These are phyloP conservation scores for Cladosporium phlei DNA, from an alignment of 2,329 filamentous ascomycete species.

Conservation along the genomic window DNA sequence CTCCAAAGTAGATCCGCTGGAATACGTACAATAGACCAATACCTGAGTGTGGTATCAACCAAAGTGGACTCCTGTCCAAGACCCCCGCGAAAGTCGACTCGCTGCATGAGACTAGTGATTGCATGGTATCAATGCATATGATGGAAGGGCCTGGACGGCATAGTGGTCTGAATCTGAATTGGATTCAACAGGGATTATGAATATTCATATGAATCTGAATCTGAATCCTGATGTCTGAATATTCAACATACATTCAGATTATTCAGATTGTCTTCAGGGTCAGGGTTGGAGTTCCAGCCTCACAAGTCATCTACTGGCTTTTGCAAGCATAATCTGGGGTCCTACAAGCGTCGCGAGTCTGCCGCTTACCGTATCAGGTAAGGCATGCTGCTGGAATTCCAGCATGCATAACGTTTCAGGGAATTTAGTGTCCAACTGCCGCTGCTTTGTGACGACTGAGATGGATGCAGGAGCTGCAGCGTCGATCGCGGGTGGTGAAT, in stretches of 20 bases:
- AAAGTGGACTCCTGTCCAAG: too few relatives aligned
- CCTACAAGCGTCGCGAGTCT: neutral
- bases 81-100: too few relatives aligned
- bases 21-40: too few relatives aligned
- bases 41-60: too few relatives aligned
- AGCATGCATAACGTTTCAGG: neutral
- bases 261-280: slow-evolving; percentile 1
- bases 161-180: slow-evolving; percentile 8
- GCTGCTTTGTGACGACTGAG: neutral
- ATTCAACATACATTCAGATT: slow-evolving; percentile 9
- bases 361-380: neutral
- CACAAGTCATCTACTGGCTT: neutral
- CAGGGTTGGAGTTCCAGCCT: neutral
- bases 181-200: slow-evolving; percentile 10
- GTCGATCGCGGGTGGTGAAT: slow-evolving; percentile 1
- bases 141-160: too few relatives aligned
- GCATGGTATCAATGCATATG: too few relatives aligned
- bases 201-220: slow-evolving; percentile 8
- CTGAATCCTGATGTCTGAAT: slow-evolving; percentile 2
- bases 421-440: neutral
- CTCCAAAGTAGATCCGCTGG: too few relatives aligned
- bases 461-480: neutral
- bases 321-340: neutral
- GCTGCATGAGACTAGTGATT: too few relatives aligned
- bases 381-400: neutral